phyloP scores from a whole-genome alignment of 1,284 basidiomycete genomes.

The Ceratobasidium sp. region DNA sequence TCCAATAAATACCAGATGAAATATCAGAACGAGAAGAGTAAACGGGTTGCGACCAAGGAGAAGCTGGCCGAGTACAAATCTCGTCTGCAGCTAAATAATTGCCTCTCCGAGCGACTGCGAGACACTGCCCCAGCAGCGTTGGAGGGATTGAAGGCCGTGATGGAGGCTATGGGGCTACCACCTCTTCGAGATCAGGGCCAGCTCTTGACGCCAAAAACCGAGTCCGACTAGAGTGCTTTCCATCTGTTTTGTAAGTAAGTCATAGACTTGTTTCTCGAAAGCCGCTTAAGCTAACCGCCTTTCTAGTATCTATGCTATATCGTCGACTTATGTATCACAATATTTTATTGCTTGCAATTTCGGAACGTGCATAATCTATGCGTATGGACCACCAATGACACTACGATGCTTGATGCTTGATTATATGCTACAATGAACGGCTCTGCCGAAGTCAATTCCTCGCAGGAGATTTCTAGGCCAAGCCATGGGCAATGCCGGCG shows the following conservation, averaged over 20 bases:
- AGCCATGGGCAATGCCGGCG: too few relatives aligned
- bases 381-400: neutral
- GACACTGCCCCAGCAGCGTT: constrained; percentile 11
- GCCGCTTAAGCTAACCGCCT: neutral
- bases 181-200: constrained; percentile 1
- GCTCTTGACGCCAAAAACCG: neutral
- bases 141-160: constrained; percentile 9
- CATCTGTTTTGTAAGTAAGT: neutral
- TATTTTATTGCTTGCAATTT: neutral
- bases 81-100: neutral
- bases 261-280: neutral
- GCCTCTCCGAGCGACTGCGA: constrained; percentile 4
- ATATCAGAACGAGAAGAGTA: constrained; percentile 12
- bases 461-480: too few relatives aligned
- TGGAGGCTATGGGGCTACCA: constrained; percentile 28
- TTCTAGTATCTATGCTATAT: neutral
- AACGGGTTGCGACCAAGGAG: constrained; percentile 17
- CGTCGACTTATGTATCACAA: neutral
- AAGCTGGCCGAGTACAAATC: constrained; percentile 17
- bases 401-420: too few relatives aligned
- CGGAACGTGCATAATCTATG: neutral
- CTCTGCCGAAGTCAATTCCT: too few relatives aligned
- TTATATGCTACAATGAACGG: too few relatives aligned
- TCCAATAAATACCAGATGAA: constrained; percentile 1
- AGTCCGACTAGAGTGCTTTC: neutral